Evolutionary conservation across 495 filamentous ascomycete species (phyloP), one percentile per base, ranked within the genome.

Genomic region (Penicillium manginii): DNA sequence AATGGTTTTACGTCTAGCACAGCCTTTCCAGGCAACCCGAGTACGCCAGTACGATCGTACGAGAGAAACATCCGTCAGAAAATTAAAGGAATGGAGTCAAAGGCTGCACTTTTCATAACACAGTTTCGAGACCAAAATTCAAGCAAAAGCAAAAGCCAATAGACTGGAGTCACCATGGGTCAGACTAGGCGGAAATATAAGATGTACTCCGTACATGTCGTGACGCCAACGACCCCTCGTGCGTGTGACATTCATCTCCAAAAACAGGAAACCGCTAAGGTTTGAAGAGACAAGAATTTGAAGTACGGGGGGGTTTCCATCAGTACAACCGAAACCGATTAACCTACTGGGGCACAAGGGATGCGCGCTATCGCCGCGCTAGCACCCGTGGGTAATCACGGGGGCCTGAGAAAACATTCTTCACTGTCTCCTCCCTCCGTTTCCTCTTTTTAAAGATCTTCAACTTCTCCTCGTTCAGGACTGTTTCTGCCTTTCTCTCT

Each of bases 291-390:
- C 35, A 39, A 39, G 15, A 39, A 14, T n/a, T 4, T 14, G 12
- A 12, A n/a, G 15, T 39, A 39, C 43, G 54, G 50, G 17, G 17
- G n/a, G 57, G 12, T 7, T 15, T 18, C 15, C 29, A 17, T 15
- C 23, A 7, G 31, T 19, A 23, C 43, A 29, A 29, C 26, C 26
- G 9, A 2, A 29, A 29, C 2, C 26, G 49, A 51, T 46, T 58
- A 62, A 46, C 19, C 59, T 58, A 54, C 59, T 62, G 54, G 58
- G 53, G 53, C 47, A 4, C 17, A 22, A 23, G 17, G 17, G 43
- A 47, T 47, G 37, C 43, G 37, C 43, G 21, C 43, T 47, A 19
- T 47, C 43, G 17, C 4, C 43, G 21, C 43, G 43, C 19, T 19
- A 21, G 26, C 4, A 37, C 26, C 26, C 26, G 26, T 29, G 26